Evolutionary conservation across 2,329 filamentous ascomycete species (phyloP).

Genomic region (Fusarium falciforme): DNA sequence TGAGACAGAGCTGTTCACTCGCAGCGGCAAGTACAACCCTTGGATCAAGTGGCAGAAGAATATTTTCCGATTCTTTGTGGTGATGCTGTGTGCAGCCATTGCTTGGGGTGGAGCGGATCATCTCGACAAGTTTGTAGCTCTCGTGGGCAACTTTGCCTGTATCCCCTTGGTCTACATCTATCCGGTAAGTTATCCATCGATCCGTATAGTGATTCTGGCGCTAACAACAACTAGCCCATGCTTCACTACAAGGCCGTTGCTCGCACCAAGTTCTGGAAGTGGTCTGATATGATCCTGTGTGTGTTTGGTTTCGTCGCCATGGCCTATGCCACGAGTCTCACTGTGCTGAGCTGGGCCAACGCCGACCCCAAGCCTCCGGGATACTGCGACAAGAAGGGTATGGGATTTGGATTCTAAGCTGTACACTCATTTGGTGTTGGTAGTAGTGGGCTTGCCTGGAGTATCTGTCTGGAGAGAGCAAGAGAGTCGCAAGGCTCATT

Average conservation of each 20-base stretch:
- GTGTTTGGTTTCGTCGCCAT: constrained; percentile 88
- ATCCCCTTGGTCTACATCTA: constrained; percentile 98
- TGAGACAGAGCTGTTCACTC: constrained; percentile 92
- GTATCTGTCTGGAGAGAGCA: constrained; percentile 4
- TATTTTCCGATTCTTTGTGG: constrained; percentile 91
- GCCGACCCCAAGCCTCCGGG: constrained; percentile 62
- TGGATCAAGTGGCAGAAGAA: constrained; percentile 99
- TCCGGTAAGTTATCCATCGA: constrained; percentile 73
- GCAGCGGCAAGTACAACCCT: constrained; percentile 96
- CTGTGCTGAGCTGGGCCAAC: constrained; percentile 85
- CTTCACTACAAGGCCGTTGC: constrained; percentile 89
- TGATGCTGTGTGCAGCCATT: constrained; percentile 85
- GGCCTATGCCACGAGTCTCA: constrained; percentile 90
- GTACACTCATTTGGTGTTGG: not conserved
- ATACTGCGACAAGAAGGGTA: constrained; percentile 63
- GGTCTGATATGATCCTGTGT: constrained; percentile 80
- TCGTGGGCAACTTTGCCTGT: constrained; percentile 97
- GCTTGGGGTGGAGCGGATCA: constrained; percentile 94
- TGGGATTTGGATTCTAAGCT: constrained; percentile 32
- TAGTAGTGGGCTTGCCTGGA: not conserved
- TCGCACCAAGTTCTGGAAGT: constrained; percentile 72
- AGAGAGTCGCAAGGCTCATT: constrained; percentile 26
- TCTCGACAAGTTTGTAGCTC: constrained; percentile 95
- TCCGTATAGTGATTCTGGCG: not conserved
- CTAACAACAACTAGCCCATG: constrained; percentile 75